Evolutionary conservation across 352 stramenopile species (phyloP), one percentile per base, ranked within the genome.

Genomic region (Aphanomyces invadans): DNA sequence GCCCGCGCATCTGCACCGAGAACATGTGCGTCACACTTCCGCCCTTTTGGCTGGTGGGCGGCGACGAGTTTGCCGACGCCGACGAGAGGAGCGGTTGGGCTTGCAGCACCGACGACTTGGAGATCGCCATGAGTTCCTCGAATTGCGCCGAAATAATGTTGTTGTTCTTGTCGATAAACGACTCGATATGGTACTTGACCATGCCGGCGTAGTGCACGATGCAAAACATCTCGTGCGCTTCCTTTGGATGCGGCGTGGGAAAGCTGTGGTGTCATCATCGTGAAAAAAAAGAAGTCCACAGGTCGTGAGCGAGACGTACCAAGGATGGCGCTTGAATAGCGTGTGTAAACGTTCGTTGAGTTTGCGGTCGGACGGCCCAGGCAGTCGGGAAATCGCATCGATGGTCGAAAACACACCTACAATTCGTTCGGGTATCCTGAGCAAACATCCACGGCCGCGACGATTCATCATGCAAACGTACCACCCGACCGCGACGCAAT

Each of bases 221-320:
- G 29, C 52, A 54, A 54, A 78, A 78, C 28, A 57, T 71, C 36
- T 68, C 57, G 31, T 82, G 75, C 45, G 82, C 76, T 55, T 96
- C 84, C 70, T 91, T 96, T 0, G 84, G 84, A 70, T 96, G 86
- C 11, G 87, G 87, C 19, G 80, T 81, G 26, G 86, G 87, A 60
- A 96, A 97, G 1, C 59, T 66, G 57, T 3, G n/a, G n/a, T n/a
- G n/a, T n/a, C n/a, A n/a, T n/a, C n/a, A n/a, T n/a, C n/a, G n/a
- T n/a, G n/a, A n/a, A n/a, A n/a, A n/a, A n/a, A n/a, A n/a, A n/a
- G n/a, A n/a, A n/a, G n/a, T n/a, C n/a, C n/a, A n/a, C n/a, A n/a
- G n/a, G n/a, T n/a, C n/a, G n/a, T n/a, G n/a, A n/a, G n/a, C n/a
- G n/a, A n/a, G 10, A 7, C 19, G 36, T 66, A 66, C 59, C 65